Conservation (phyloP, 164 flowering plant species). For the Kalanchoe fedtschenkoi region DNA sequence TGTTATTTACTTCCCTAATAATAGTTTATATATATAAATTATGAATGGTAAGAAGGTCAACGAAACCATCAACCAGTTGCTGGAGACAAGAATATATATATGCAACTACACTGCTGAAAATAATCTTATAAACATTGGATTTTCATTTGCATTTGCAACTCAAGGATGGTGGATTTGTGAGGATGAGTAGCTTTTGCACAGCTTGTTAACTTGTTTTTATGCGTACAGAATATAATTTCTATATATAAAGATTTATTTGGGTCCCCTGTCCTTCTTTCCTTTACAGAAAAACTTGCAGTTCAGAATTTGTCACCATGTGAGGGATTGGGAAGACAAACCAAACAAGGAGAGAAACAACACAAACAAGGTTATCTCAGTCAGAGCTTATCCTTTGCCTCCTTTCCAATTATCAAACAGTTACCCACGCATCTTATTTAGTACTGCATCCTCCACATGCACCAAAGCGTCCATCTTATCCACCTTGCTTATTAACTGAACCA, state of each 20-base stretch:
- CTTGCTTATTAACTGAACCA: background rate
- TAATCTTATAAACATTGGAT: background rate
- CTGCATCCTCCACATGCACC: constrained; percentile 29
- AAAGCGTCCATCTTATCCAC: constrained; percentile 5
- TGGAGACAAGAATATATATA: background rate
- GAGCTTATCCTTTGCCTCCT: background rate
- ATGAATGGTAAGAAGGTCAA: too few species aligned
- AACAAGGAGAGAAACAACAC: constrained; percentile 7
- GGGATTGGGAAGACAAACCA: constrained; percentile 15
- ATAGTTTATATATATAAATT: too few species aligned
- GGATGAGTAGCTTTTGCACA: constrained; percentile 31
- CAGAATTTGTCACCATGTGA: constrained; percentile 20
- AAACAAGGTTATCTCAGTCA: too few species aligned
- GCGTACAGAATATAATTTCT: too few species aligned
- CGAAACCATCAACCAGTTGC: background rate
- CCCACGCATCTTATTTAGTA: background rate
- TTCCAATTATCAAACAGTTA: constrained; percentile 11
- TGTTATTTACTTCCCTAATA: too few species aligned
- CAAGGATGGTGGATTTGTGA: background rate
- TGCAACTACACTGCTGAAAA: too few species aligned
- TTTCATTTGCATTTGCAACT: constrained; percentile 1
- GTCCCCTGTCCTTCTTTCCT: constrained; percentile 25
- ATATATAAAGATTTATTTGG: constrained; percentile 30
- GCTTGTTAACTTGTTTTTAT: constrained; percentile 44
- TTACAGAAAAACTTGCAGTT: constrained; percentile 17